Base-by-base conservation (phyloP, 441 rosid species). In the Dalechampia spathulata region DNA sequence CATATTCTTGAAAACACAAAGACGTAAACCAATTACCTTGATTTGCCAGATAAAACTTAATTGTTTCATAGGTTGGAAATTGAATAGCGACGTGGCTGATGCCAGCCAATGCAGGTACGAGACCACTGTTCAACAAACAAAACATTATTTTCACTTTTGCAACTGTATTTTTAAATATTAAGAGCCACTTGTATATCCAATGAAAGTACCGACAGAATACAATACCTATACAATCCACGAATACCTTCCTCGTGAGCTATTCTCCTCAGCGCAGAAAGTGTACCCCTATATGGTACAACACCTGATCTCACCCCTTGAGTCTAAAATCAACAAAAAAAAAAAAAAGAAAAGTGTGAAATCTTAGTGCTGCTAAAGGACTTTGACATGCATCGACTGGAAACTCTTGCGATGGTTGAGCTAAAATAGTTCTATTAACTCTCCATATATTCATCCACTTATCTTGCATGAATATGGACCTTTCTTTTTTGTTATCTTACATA, bases 181-280 rank as follows among this genome's bases (percentile, higher is more conserved):
- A 30, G 34, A 4, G 26, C 36, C 34, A 23, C 38, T 2, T n/a
- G 25, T 23, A 22, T 6, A n/a, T 22, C 17, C 20, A 39, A 9
- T 13, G 23, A 25, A 20, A n/a, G 53, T 23, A 38, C 20, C 28
- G 9, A 3, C 7, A 45, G 9, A 42, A 71, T 52, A 60, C 48
- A 63, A 28, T 48, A 93, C 97, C 97, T 87, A 66, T 93, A 89
- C 41, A 93, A 66, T 49, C 99, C 99, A 44, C 90, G 85, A 0
- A 93, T 40, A 44, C 99, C 97, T 78, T 93, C 97, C 74, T 89
- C 90, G 15, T 43, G 79, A 23, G 77, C 70, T 59, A 93, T 89
- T 77, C 97, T 83, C 61, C 72, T 81, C 62, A 93, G 75, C 57
- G 99, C 99, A 67, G 93, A 82, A 52, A 78, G 65, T 40, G 83